These are phyloP conservation scores for Aspergillus kassunensis DNA, from an alignment of 495 filamentous ascomycete genomes.

Conservation along the genomic window DNA sequence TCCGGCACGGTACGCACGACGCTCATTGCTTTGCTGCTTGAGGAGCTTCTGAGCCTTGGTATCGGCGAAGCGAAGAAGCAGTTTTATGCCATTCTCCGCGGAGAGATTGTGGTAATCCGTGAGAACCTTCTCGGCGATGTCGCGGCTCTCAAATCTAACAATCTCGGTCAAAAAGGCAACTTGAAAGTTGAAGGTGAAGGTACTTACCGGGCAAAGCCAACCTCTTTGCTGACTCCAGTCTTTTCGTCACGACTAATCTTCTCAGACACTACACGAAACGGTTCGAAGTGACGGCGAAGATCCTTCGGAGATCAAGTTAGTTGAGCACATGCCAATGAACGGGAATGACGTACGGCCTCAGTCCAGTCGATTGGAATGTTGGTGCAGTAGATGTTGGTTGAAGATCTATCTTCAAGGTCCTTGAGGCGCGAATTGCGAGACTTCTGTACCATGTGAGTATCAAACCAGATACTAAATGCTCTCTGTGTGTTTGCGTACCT, in stretches of 20 bases:
- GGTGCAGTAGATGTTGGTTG: conserved; percentile 95
- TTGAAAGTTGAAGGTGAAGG: background rate
- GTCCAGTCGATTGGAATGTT: conserved; percentile 88
- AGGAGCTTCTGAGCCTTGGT: conserved; percentile 93
- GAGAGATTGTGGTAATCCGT: conserved; percentile 68
- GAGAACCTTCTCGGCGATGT: conserved; percentile 83
- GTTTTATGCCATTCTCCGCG: conserved; percentile 64
- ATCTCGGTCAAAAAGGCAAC: background rate
- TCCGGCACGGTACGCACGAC: conserved; percentile 86
- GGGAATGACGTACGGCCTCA: conserved; percentile 62
- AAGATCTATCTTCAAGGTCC: conserved; percentile 75
- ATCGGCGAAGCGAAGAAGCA: conserved; percentile 95
- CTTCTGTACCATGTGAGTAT: conserved; percentile 61
- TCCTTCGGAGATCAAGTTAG: conserved; percentile 26
- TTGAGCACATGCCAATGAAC: background rate
- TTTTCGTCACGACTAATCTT: conserved; percentile 83
- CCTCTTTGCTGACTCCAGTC: conserved; percentile 87
- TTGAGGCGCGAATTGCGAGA: conserved; percentile 96
- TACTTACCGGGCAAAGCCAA: conserved; percentile 90
- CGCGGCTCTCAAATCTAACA: conserved; percentile 76
- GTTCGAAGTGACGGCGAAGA: conserved; percentile 56
- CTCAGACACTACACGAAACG: conserved; percentile 80
- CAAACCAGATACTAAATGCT: no score
- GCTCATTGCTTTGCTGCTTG: conserved; percentile 89
- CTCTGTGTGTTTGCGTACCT: conserved; percentile 59